Evolutionary conservation across 352 stramenopile species (phyloP), one percentile per base, ranked within the genome.

Genomic region (Globisporangium nunn): DNA sequence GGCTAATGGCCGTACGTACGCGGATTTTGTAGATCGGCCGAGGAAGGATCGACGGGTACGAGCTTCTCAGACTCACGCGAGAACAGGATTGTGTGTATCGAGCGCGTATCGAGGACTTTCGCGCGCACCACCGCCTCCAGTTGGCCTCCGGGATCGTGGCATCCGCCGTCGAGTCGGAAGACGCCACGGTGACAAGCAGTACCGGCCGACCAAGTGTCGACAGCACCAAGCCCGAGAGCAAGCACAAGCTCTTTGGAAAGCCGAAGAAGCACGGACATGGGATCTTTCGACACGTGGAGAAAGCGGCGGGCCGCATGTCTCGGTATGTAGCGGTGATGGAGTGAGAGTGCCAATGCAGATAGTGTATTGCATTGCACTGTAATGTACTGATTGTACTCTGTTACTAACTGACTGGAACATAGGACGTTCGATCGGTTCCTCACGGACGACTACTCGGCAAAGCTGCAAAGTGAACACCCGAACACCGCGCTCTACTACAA

Each of bases 121-220:
- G 85, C 57, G 85, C 82, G 3, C 82, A 93, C 28, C 83, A 95
- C 56, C 80, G 85, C 11, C 70, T 95, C 4, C 82, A 93, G 47
- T 58, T 93, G 1, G 85, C 85, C 6, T 88, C 82, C 2, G 83
- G 78, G 0, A 91, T 95, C 33, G 79, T 88, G 10, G 78, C 81
- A 8, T 94, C 84, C 3, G 74, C 74, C 6, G 68, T 85, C 50
- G 75, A 86, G 53, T 59, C 63, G 4, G 77, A 78, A 40, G 58
- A 58, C 18, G 28, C 48, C 4, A 63, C 58, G 2, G 58, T 33
- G 67, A 83, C 59, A 51, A 61, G 23, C 52, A 71, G 30, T 68
- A 65, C 39, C 61, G 71, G 64, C 1, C 58, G 67, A 44, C 54
- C 69, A 12, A 85, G 73, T 39, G 67, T 64, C 0, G 71, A 81